Evolutionary conservation across 352 stramenopile genomes (phyloP), one percentile per base, ranked within the genome.

Genomic region (Pythium rhizo-oryzae): DNA sequence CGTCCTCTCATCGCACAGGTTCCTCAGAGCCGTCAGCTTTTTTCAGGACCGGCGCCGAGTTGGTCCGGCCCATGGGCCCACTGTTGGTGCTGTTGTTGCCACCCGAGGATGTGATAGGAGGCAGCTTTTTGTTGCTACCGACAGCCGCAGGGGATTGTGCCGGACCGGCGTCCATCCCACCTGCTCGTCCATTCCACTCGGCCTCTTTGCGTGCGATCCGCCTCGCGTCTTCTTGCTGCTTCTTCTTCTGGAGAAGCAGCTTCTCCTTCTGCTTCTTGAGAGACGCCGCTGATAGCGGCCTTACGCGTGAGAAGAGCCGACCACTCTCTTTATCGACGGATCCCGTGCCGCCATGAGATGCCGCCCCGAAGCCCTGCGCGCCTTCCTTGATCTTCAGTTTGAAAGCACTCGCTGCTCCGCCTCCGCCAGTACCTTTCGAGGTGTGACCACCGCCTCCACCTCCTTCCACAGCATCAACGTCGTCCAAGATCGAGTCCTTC

Each of bases 191-290:
- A 30, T 85, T 76, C 89, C 87, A 96, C 50, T 94, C 82, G 8
- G 85, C 75, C 67, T 96, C 87, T 76, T 92, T 89, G 24, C 80
- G 76, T 2, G 82, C 71, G 33, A 87, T 72, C 3, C 74, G 74
- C 49, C 82, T 80, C 4, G 72, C 70, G 18, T 93, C 84, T 28
- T 92, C 84, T 46, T 82, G 71, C n/a, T 82, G 82, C 65, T 89
- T 87, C 43, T 86, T 85, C 28, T 81, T 83, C 51, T 89, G 78
- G 11, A 76, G 56, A 8, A 77, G 51, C 41, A 89, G 64, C 72
- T 92, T 91, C 25, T 90, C 78, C 58, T 87, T 85, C 61, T 93
- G 83, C 21, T 81, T 85, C 59, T 93, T 92, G n/a, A 90, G 74
- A n/a, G 87, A 76, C 33, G 81, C 73, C 11, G 80, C 79, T 2